Evolutionary conservation across 148 eudicot species (phyloP).

Genomic region (Polygonum maritimum): DNA sequence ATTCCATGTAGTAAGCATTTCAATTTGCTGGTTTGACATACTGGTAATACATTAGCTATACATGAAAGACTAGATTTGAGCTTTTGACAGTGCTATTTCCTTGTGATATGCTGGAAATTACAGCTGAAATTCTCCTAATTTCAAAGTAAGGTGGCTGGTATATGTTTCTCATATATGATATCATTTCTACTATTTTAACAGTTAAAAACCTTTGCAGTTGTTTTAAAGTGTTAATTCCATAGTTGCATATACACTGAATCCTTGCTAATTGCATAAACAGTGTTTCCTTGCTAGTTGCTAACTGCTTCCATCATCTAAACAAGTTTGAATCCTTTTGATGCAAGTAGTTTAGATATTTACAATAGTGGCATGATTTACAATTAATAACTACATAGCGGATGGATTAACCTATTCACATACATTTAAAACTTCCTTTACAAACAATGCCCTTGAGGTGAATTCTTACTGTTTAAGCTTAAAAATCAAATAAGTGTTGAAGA

Average conservation of each 20-base stretch:
- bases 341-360: background rate
- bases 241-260: background rate
- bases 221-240: background rate
- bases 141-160: too few species aligned
- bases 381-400: background rate
- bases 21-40: background rate
- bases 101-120: too few species aligned
- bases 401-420: background rate
- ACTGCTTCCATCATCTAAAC: background rate
- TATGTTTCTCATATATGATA: too few species aligned
- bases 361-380: background rate
- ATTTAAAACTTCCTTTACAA: background rate
- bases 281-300: background rate
- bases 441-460: background rate
- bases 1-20: background rate
- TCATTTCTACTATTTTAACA: too few species aligned
- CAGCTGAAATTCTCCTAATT: too few species aligned
- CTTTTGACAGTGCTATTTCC: too few species aligned
- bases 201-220: background rate
- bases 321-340: background rate
- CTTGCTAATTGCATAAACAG: background rate
- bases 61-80: too few species aligned
- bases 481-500: too few species aligned
- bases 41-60: background rate
- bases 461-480: background rate